Evolutionary conservation across 495 filamentous ascomycete genomes (phyloP).

Genomic region (Cercophora samala): DNA sequence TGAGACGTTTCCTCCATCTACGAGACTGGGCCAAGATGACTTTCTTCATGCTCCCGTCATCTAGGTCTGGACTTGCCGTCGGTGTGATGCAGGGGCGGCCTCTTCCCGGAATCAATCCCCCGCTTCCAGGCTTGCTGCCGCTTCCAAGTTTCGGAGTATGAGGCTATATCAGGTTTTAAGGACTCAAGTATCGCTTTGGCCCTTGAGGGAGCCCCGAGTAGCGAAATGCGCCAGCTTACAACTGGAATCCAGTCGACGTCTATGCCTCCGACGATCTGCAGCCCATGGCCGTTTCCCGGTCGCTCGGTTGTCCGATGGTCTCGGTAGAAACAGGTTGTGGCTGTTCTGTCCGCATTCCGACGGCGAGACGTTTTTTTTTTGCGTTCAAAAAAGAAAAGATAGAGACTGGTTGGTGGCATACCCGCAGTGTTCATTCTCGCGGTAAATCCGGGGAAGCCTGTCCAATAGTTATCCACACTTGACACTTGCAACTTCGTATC

Average conservation of each 20-base stretch:
- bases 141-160: not conserved
- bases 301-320: not conserved
- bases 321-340: not conserved
- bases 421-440: not conserved
- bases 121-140: not conserved
- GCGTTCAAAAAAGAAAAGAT: not conserved
- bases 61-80: not conserved
- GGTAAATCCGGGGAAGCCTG: not conserved
- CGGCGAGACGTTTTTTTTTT: not conserved
- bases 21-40: constrained; percentile 16
- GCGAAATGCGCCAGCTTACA: not conserved
- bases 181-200: too few relatives aligned
- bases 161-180: not conserved
- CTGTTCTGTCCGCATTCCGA: not conserved
- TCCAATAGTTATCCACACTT: not conserved
- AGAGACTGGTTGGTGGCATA: too few relatives aligned
- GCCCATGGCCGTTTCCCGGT: not conserved
- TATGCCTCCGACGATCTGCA: not conserved
- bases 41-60: not conserved
- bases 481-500: constrained; percentile 2
- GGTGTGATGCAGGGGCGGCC: not conserved
- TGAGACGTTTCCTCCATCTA: constrained; percentile 27
- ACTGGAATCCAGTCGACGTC: not conserved
- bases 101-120: not conserved
- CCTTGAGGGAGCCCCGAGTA: not conserved